Evolutionary conservation across 192 early-diverging fungal genomes (phyloP), one percentile per base, ranked within the genome.

Genomic region (Rhizoclosmatium globosum): DNA sequence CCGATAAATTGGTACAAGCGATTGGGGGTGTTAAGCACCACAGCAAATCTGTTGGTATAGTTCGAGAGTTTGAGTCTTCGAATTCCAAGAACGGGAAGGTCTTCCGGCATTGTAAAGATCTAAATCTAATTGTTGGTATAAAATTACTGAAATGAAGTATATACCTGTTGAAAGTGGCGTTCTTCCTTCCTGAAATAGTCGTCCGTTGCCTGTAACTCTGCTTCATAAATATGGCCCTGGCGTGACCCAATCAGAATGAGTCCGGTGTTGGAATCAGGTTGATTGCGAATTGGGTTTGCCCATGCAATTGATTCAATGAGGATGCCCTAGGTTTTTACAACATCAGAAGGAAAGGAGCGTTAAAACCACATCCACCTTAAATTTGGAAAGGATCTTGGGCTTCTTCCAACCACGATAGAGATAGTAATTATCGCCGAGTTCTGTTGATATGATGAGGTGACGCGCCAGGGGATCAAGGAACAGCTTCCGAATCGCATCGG

Each of bases 1-100:
- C 96, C 96, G 74, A 98, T 88, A 57, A 97, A 93, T 77, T 97
- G 96, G 81, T 99, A 99, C 21, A 99, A 85, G n/a, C 93, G 90
- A 0, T 89, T 95, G 0, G 94, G 88, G 0, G 97, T 97, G 4
- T 95, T 85, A 11, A 93, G 87, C 57, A 97, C 81, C 1, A 98
- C 91, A 43, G 94, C 86, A 76, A 94, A 94, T 80, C 93, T 92
- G 71, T 91, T 88, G n/a, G 87, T 68, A 31, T 83, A 89, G 19
- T 87, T 88, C 0, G 94, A 94, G 66, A 95, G 96, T 70, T 92
- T 86, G 83, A 95, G 94, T 85, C 93, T 92, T 9, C 92, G 88
- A 41, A 99, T 83, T 21, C 96, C 95, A 13, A 88, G 87, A 39
- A 99, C 91, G 4, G 94, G 94, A 50, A 89, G 84, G 65, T 72